Percentiles rank a stretch among this genome's conserved stretches.
phyloP scores from a whole-genome alignment of 345 rosid species.

The Boechera divaricarpa region DNA sequence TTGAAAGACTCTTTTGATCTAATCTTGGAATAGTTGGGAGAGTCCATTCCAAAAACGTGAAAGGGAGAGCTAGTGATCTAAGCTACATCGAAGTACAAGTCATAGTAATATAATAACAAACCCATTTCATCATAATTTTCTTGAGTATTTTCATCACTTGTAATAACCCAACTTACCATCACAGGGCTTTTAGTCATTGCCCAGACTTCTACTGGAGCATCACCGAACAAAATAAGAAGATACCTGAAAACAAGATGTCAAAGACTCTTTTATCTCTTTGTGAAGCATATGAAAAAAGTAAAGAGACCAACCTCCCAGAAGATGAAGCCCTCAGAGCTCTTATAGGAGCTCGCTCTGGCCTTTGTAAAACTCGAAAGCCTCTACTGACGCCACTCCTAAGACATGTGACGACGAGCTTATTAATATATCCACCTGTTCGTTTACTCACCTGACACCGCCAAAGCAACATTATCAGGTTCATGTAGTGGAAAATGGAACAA shows the following conservation, averaged over 20 bases:
- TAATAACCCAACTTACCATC: conserved; percentile 55
- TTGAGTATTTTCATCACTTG: not conserved
- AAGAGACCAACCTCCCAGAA: conserved; percentile 74
- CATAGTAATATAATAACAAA: conserved; percentile 54
- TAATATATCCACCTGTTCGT: conserved; percentile 76
- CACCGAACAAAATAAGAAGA: conserved; percentile 90
- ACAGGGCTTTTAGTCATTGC: conserved; percentile 93
- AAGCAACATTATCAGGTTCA: conserved; percentile 9
- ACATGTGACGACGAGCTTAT: conserved; percentile 82
- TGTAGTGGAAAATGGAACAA: not conserved
- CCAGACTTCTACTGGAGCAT: conserved; percentile 96
- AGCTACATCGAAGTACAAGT: conserved; percentile 72
- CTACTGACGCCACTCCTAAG: conserved; percentile 83
- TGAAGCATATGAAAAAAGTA: conserved; percentile 8
- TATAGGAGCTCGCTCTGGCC: conserved; percentile 85
- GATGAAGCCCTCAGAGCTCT: conserved; percentile 84
- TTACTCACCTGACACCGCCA: conserved; percentile 65
- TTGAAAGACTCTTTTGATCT: conserved; percentile 56
- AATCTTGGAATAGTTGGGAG: conserved; percentile 82
- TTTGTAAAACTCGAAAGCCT: conserved; percentile 78
- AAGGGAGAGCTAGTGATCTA: conserved; percentile 98
- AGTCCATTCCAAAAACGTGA: conserved; percentile 95
- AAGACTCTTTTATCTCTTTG: not conserved
- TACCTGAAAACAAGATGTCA: conserved; percentile 57
- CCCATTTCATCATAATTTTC: not conserved